These are phyloP conservation scores for Colletotrichum tanaceti DNA, from an alignment of 2,329 filamentous ascomycete genomes.

Conservation along the genomic window DNA sequence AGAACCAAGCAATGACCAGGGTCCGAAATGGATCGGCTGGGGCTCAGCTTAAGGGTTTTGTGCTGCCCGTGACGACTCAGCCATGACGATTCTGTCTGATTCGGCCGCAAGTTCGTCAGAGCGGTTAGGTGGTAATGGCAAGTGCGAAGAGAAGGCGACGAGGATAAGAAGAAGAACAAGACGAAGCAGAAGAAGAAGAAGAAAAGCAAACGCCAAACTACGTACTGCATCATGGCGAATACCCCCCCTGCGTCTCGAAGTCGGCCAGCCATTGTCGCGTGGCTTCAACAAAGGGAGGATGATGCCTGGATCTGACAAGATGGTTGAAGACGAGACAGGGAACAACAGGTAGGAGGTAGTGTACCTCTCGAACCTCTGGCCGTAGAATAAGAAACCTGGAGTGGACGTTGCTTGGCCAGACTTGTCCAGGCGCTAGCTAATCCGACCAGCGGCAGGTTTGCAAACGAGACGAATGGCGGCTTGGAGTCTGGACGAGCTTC, in stretches of 20 bases:
- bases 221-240: conserved; percentile 38
- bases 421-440: neutral
- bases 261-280: conserved; percentile 36
- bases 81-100: neutral
- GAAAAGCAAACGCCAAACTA: too few relatives aligned
- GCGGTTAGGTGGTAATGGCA: conserved; percentile 23
- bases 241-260: conserved; percentile 31
- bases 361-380: neutral
- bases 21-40: conserved; percentile 20
- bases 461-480: conserved; percentile 29
- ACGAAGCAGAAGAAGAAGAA: neutral
- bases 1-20: conserved; percentile 25
- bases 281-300: conserved; percentile 35
- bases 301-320: conserved; percentile 29
- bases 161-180: too few relatives aligned
- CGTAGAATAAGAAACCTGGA: conserved; percentile 31
- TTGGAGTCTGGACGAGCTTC: neutral
- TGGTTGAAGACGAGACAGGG: conserved; percentile 27
- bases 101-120: conserved; percentile 25
- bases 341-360: too few relatives aligned
- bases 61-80: conserved; percentile 2
- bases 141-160: neutral
- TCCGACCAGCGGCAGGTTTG: conserved; percentile 24
- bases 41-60: conserved; percentile 11
- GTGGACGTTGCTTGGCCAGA: conserved; percentile 26